Percentiles rank a stretch among this genome's conserved stretches.
Evolutionary conservation across 208 protist genomes (phyloP).

Genomic region (Trypanosoma conorhini): DNA sequence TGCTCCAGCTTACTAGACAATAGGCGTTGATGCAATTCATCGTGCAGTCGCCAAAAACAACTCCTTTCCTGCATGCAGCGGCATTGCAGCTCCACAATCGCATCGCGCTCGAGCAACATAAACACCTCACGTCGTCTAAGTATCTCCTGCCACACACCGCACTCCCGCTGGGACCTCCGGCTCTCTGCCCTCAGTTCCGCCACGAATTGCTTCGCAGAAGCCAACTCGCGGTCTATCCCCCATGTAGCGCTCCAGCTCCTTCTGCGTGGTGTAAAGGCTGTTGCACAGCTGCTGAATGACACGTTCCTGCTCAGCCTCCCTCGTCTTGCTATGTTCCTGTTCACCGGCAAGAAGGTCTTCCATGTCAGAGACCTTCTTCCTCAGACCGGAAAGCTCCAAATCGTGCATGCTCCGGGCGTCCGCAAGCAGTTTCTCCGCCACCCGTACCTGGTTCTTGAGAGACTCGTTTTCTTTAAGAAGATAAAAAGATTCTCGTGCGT

Average conservation of each 20-base stretch:
- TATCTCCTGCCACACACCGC: conserved; percentile 17
- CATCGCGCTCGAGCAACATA: conserved; percentile 16
- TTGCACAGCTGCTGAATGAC: conserved; percentile 15
- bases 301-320: conserved; percentile 15
- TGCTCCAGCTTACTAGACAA: neutral
- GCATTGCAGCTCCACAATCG: conserved; percentile 9
- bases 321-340: neutral
- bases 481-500: conserved; percentile 24
- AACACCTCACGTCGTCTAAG: conserved; percentile 8
- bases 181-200: conserved; percentile 3
- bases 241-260: conserved; percentile 10
- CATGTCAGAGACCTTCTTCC: neutral
- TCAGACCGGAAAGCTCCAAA: neutral
- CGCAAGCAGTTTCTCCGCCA: conserved; percentile 7
- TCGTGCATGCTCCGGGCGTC: neutral
- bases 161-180: neutral
- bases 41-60: neutral
- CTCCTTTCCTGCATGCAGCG: neutral
- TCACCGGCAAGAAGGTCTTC: conserved; percentile 10
- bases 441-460: conserved; percentile 13
- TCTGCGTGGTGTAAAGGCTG: conserved; percentile 21
- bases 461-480: conserved; percentile 24
- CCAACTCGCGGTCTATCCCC: conserved; percentile 12
- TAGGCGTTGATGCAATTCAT: neutral
- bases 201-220: conserved; percentile 3